These are phyloP conservation scores for Neonectria neomacrospora DNA, from an alignment of 2,329 filamentous ascomycete species.

Conservation along the genomic window DNA sequence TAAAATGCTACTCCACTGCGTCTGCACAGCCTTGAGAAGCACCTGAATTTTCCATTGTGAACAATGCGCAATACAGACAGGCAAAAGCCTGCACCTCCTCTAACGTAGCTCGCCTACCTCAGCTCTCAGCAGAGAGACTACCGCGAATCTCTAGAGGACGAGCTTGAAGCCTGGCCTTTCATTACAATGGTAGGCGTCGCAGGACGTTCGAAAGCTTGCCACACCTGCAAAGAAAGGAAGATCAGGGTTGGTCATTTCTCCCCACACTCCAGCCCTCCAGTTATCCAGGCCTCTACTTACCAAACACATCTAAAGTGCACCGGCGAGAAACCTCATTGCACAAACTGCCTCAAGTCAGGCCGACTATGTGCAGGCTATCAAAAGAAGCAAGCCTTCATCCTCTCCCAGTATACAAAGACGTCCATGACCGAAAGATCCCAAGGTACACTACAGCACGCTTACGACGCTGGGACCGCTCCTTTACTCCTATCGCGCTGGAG, in stretches of 20 bases:
- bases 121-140: no score
- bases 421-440: background rate
- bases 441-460: background rate
- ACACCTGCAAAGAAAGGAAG: slow-evolving; percentile 23
- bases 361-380: slow-evolving; percentile 22
- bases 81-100: no score
- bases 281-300: background rate
- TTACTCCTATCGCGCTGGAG: slow-evolving; percentile 16
- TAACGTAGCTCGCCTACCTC: no score
- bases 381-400: slow-evolving; percentile 20
- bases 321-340: slow-evolving; percentile 20
- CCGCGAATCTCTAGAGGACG: no score
- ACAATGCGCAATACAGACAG: no score
- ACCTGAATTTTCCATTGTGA: no score
- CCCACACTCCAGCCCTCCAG: background rate
- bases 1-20: no score
- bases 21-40: no score
- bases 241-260: slow-evolving; percentile 4
- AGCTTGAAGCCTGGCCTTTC: no score
- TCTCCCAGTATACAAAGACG: slow-evolving; percentile 5
- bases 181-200: slow-evolving; percentile 24
- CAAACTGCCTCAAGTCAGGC: slow-evolving; percentile 16
- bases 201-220: slow-evolving; percentile 23
- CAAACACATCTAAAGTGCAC: slow-evolving; percentile 2
- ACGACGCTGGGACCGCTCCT: slow-evolving; percentile 6